These are phyloP conservation scores for Beauveria varroae DNA, from an alignment of 2,329 filamentous ascomycete genomes.

Conservation along the genomic window DNA sequence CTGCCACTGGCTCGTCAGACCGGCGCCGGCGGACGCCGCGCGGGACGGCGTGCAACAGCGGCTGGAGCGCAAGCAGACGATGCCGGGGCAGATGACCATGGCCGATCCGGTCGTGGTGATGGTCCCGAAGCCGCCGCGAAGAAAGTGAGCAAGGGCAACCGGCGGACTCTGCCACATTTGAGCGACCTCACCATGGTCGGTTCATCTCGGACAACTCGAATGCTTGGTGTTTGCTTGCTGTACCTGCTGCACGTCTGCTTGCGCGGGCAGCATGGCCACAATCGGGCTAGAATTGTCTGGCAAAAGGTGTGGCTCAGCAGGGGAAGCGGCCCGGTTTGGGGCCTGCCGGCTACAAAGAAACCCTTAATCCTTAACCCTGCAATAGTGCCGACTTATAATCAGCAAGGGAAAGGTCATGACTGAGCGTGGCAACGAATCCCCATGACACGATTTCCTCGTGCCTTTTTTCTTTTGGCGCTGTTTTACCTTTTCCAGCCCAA, in stretches of 20 bases:
- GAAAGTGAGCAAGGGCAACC: not conserved
- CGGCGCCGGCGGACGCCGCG: constrained; percentile 11
- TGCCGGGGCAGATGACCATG: constrained; percentile 4
- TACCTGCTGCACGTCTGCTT: not conserved
- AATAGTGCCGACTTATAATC: not conserved
- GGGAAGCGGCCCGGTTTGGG: not conserved
- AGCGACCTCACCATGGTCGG: not conserved
- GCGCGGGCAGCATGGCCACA: not conserved
- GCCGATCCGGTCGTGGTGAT: not conserved
- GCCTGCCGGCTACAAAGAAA: not conserved
- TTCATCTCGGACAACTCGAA: not conserved
- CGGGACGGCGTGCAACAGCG: constrained; percentile 14
- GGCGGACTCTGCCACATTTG: not conserved
- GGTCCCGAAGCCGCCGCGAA: not conserved
- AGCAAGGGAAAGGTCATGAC: not conserved
- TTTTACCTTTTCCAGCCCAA: not conserved
- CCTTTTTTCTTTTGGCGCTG: too few species aligned
- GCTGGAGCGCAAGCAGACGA: constrained; percentile 14
- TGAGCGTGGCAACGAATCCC: too few species aligned
- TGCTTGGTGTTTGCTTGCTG: not conserved
- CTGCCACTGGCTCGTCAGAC: constrained; percentile 33
- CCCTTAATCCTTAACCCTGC: too few species aligned
- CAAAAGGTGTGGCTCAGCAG: not conserved
- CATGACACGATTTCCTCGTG: too few species aligned
- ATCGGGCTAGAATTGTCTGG: not conserved